Evolutionary conservation across 2,329 filamentous ascomycete species (phyloP), one percentile per base, ranked within the genome.

Genomic region (Colletotrichum sp.): DNA sequence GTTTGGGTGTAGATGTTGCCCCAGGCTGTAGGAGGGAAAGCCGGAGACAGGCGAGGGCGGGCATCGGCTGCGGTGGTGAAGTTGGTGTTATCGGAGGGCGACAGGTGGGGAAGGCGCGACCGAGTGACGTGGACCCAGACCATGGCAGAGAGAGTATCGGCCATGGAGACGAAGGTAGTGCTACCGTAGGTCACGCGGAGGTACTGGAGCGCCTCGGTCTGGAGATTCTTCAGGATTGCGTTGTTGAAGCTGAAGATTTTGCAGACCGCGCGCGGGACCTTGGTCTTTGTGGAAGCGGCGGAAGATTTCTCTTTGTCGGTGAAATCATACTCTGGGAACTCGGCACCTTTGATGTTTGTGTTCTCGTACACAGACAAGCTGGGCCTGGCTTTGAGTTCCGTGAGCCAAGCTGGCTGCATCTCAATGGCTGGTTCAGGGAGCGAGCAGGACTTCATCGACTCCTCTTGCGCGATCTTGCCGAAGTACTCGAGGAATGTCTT

Each of bases 1-100:
- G 67, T 75, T 16, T 75, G 75, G 15, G 52, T 63, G 55, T 75
- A 71, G 4, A 76, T 16, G 15, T 76, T 76, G 2, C 75, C 75
- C 71, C 71, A 76, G 5, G 66, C 28, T 7, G 44, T 39, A 0
- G 52, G 1, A 9, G 49, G 26, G 62, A 71, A 71, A 1, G 49
- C 4, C 0, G 74, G 74, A 3, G 16, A n/a, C 4, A 76, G 75
- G 8, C 39, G 60, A 15, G 12, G 21, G 12, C 75, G 71, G 1
- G 62, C 72, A 18, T 67, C 71, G 12, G 39, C 71, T 8, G 66
- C 49, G 1, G 60, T 71, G 18, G 71, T 71, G 21, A 75, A 75
- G 24, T 62, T 59, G 7, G 75, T 67, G 16, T 34, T 8, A 18
- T 76, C 75, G 2, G 24, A 18, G 2, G 21, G 18, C 8, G 49